Conservation (phyloP, 306 rosid species). For the Ammopiptanthus mongolicus region DNA sequence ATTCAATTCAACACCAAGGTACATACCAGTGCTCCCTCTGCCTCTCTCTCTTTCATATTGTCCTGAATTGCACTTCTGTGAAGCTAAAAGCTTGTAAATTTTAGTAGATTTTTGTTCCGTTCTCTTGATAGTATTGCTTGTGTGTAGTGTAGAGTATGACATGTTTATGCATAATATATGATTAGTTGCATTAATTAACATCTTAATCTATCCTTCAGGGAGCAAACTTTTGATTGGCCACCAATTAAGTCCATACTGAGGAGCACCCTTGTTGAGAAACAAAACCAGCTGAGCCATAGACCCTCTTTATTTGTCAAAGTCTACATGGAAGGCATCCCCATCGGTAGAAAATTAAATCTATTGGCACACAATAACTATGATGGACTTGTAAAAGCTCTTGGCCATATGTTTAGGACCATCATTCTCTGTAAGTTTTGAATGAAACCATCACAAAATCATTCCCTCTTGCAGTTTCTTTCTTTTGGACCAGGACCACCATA, state of each 20-base stretch:
- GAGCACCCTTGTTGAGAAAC: constrained; percentile 34
- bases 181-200: constrained; percentile 6
- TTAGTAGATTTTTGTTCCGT: not conserved
- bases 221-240: constrained; percentile 39
- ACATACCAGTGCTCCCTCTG: not conserved
- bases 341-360: constrained; percentile 48
- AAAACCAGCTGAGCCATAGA: constrained; percentile 13
- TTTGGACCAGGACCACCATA: not conserved
- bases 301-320: constrained; percentile 45
- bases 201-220: constrained; percentile 21
- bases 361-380: constrained; percentile 39
- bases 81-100: not conserved
- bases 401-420: constrained; percentile 41
- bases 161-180: not conserved
- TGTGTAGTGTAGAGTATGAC: not conserved
- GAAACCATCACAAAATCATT: not conserved
- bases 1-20: constrained; percentile 28
- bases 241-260: constrained; percentile 48
- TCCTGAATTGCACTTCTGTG: not conserved
- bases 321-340: constrained; percentile 52
- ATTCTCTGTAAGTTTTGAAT: constrained; percentile 39
- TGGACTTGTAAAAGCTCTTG: constrained; percentile 39
- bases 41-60: not conserved
- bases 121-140: not conserved
- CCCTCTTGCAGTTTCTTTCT: not conserved